Conservation (phyloP, 345 rosid genomes). For the Ceriops decandra region DNA sequence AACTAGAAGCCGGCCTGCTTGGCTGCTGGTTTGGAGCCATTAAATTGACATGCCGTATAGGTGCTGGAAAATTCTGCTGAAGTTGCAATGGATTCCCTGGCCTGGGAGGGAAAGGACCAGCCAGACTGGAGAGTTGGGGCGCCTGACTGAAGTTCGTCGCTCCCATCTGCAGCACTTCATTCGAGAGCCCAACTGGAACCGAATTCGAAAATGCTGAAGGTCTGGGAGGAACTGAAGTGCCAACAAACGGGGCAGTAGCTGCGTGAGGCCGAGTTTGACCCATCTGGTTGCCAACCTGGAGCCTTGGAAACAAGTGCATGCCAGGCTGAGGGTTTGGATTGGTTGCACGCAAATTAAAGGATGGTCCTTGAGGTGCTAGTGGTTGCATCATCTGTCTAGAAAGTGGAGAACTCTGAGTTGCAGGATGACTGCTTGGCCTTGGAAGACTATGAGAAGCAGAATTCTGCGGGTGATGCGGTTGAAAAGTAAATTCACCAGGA, state of each 20-base stretch:
- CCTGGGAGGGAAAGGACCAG: slow-evolving; percentile 49
- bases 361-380: slow-evolving; percentile 34
- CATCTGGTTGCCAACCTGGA: slow-evolving; percentile 46
- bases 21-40: slow-evolving; percentile 35
- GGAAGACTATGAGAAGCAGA: slow-evolving; percentile 34
- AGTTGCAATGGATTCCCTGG: slow-evolving; percentile 41
- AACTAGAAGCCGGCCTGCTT: slow-evolving; percentile 18
- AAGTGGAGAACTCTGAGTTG: slow-evolving; percentile 22
- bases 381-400: slow-evolving; percentile 32
- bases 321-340: slow-evolving; percentile 41
- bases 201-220: slow-evolving; percentile 39
- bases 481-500: slow-evolving; percentile 61
- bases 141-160: slow-evolving; percentile 40
- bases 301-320: slow-evolving; percentile 41
- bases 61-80: slow-evolving; percentile 37
- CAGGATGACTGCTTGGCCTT: slow-evolving; percentile 39
- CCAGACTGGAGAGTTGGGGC: slow-evolving; percentile 34
- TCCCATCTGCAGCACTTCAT: slow-evolving; percentile 39
- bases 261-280: slow-evolving; percentile 30
- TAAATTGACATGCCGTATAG: slow-evolving; percentile 28
- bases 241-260: slow-evolving; percentile 18
- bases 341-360: slow-evolving; percentile 28
- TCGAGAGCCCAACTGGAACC: slow-evolving; percentile 26
- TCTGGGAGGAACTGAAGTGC: slow-evolving; percentile 34
- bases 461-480: slow-evolving; percentile 38